Evolutionary conservation across 148 eudicot genomes (phyloP).

Genomic region (Camellia lanceoleosa): DNA sequence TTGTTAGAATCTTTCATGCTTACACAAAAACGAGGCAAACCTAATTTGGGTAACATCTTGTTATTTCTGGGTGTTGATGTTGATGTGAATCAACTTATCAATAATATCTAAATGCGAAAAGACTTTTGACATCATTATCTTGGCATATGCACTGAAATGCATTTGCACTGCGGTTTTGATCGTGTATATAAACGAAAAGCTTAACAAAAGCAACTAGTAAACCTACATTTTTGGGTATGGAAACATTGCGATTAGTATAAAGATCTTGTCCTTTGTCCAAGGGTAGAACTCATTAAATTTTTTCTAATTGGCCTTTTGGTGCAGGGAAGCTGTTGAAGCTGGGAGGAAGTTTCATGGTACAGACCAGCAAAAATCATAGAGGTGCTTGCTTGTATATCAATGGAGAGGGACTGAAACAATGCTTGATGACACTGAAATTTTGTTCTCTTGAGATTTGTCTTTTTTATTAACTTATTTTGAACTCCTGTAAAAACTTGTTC

Average conservation of each 20-base stretch:
- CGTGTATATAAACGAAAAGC: background rate
- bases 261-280: background rate
- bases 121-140: background rate
- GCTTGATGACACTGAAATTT: background rate
- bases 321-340: conserved; percentile 93
- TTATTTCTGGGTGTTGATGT: background rate
- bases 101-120: background rate
- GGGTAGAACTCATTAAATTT: background rate
- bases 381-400: background rate
- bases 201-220: background rate
- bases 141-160: background rate
- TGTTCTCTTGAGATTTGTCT: background rate
- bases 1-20: background rate
- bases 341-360: conserved; percentile 70
- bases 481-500: background rate
- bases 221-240: background rate
- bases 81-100: background rate
- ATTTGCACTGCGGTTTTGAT: background rate
- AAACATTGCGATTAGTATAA: background rate
- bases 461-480: background rate
- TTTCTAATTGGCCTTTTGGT: background rate
- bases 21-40: too few relatives aligned
- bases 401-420: background rate
- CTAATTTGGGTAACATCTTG: background rate
- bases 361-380: conserved; percentile 36